A percentile compares a stretch with the other conserved stretches of the same genome.
Evolutionary conservation across 2,329 filamentous ascomycete genomes (phyloP).

Genomic region (Trichoderma pleuroti): DNA sequence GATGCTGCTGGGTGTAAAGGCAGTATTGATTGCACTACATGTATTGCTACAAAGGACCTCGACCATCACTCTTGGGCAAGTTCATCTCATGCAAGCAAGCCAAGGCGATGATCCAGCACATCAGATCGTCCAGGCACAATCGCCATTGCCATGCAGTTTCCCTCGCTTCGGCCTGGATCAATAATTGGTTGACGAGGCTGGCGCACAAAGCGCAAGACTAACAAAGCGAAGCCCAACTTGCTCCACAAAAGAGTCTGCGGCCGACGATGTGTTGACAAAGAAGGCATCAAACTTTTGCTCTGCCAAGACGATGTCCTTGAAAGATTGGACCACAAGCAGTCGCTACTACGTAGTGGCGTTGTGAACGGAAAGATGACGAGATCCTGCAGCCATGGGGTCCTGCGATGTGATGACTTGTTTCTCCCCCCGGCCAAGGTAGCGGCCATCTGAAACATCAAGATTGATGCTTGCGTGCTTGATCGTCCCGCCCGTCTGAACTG

Average conservation of each 20-base stretch:
- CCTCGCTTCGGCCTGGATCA: neutral
- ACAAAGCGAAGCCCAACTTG: neutral
- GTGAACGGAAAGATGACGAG: neutral
- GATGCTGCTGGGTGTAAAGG: neutral
- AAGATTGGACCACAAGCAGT: neutral
- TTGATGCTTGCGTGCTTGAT: slow-evolving; percentile 28
- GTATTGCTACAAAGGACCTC: neutral
- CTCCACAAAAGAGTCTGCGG: neutral
- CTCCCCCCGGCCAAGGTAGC: neutral
- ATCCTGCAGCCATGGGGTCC: neutral
- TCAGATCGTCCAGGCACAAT: slow-evolving; percentile 16
- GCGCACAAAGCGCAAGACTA: slow-evolving; percentile 5
- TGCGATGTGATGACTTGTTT: slow-evolving; percentile 19
- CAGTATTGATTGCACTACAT: neutral
- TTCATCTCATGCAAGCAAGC: slow-evolving; percentile 4
- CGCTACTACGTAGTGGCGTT: neutral
- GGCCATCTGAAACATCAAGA: slow-evolving; percentile 23
- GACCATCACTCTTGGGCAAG: neutral
- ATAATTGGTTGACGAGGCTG: slow-evolving; percentile 4
- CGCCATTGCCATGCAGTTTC: neutral
- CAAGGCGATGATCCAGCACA: slow-evolving; percentile 7
- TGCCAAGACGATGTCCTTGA: neutral
- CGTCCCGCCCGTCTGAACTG: slow-evolving; percentile 25
- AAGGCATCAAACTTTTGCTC: neutral
- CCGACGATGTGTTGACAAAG: neutral